These are phyloP conservation scores for Purpureocillium takamizusanense DNA, from an alignment of 2,329 filamentous ascomycete species.

Conservation along the genomic window DNA sequence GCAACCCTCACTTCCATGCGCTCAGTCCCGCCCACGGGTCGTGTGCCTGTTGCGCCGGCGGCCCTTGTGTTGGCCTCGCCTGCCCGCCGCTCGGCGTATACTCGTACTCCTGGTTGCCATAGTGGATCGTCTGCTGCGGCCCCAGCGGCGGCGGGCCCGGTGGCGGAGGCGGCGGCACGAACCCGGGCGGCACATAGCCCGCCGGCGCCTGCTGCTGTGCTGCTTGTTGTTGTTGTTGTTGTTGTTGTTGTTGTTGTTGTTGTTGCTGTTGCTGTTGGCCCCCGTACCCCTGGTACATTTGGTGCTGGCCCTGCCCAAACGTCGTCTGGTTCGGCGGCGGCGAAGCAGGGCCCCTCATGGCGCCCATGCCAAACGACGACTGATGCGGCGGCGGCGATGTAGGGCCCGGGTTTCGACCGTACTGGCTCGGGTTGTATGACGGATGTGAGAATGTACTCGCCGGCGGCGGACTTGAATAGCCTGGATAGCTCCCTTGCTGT, in stretches of 20 bases:
- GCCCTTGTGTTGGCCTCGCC: constrained; percentile 18
- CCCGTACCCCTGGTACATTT: constrained; percentile 30
- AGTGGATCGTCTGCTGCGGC: constrained; percentile 53
- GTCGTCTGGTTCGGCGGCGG: constrained; percentile 50
- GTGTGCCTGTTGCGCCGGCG: constrained; percentile 29
- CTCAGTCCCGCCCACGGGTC: constrained; percentile 46
- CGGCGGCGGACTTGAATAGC: constrained; percentile 30
- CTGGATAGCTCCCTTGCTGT: constrained; percentile 33
- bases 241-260: constrained; percentile 1
- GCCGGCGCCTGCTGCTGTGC: constrained; percentile 27
- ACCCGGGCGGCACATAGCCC: constrained; percentile 43
- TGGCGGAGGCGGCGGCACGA: constrained; percentile 54
- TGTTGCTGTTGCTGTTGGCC: constrained; percentile 17
- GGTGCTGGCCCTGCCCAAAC: constrained; percentile 31
- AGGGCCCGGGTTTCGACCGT: constrained; percentile 47
- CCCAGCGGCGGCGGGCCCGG: constrained; percentile 54
- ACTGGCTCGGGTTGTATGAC: constrained; percentile 49
- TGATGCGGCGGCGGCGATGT: constrained; percentile 58
- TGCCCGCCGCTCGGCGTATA: constrained; percentile 17
- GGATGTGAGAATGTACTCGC: constrained; percentile 38
- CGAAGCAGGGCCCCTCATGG: constrained; percentile 34
- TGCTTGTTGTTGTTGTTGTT: constrained; percentile 14
- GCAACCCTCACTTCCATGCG: constrained; percentile 35
- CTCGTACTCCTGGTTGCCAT: constrained; percentile 27
- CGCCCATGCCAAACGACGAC: constrained; percentile 33